These are phyloP conservation scores for Theobroma grandiflorum DNA, from an alignment of 441 rosid genomes.

Conservation along the genomic window DNA sequence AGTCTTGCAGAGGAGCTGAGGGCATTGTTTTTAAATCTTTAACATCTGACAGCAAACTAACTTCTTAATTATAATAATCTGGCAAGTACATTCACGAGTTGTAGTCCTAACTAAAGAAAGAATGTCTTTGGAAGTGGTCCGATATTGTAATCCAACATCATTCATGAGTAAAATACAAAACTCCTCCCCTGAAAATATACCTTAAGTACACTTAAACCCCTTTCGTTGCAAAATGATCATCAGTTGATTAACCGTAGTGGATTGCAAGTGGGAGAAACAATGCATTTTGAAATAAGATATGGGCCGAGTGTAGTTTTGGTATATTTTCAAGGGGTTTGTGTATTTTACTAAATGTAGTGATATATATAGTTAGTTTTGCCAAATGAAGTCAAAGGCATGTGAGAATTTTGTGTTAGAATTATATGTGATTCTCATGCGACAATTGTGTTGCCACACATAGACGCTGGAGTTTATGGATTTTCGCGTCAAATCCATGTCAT, in stretches of 20 bases:
- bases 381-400: slow-evolving; percentile 24
- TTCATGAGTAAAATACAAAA: too few species aligned
- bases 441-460: too few species aligned
- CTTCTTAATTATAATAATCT: slow-evolving; percentile 5
- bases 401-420: not conserved
- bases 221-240: too few species aligned
- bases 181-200: too few species aligned
- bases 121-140: slow-evolving; percentile 24
- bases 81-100: slow-evolving; percentile 22
- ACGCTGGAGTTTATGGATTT: slow-evolving; percentile 7
- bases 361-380: not conserved
- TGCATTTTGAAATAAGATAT: too few species aligned
- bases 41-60: not conserved
- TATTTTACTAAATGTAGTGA: not conserved
- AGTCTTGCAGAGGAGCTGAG: not conserved
- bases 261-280: too few species aligned
- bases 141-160: slow-evolving; percentile 20
- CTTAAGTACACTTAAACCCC: too few species aligned
- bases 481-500: slow-evolving; percentile 17
- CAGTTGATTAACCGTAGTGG: too few species aligned
- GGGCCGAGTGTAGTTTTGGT: too few species aligned
- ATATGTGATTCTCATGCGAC: not conserved
- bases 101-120: not conserved
- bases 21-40: not conserved
- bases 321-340: too few species aligned